A percentile compares a stretch with the other conserved stretches of the same genome.
phyloP scores from a whole-genome alignment of 225 moss, liverwort and hornwort species.

The Pleurozium schreberi region DNA sequence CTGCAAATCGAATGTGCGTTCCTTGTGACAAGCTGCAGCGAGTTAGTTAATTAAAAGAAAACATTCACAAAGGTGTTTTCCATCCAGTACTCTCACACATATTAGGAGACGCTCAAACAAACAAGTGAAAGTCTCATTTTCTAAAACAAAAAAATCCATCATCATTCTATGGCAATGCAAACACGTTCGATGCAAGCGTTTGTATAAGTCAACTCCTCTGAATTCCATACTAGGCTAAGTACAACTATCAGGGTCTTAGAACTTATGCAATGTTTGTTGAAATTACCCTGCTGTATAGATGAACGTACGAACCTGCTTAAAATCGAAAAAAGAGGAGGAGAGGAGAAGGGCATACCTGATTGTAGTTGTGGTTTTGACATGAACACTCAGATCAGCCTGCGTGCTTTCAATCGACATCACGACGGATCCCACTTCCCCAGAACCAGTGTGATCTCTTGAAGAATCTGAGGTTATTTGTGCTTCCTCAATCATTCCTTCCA shows the following conservation, averaged over 20 bases:
- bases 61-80: background rate
- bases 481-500: background rate
- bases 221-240: background rate
- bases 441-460: background rate
- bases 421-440: background rate
- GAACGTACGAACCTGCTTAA: background rate
- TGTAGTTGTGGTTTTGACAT: background rate
- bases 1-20: constrained; percentile 58
- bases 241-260: background rate
- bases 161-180: background rate
- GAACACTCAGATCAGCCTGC: background rate
- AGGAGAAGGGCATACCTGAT: background rate
- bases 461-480: background rate
- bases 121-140: background rate
- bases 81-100: background rate
- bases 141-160: background rate
- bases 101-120: background rate
- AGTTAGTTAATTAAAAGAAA: background rate
- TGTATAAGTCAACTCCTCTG: background rate
- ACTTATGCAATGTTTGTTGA: background rate
- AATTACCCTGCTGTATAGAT: background rate
- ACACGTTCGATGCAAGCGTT: background rate
- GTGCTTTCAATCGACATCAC: background rate
- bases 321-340: background rate
- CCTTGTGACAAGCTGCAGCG: constrained; percentile 21